Evolutionary conservation across 371 early-diverging fungal genomes (phyloP).

Genomic region (Mucor velutinosus): DNA sequence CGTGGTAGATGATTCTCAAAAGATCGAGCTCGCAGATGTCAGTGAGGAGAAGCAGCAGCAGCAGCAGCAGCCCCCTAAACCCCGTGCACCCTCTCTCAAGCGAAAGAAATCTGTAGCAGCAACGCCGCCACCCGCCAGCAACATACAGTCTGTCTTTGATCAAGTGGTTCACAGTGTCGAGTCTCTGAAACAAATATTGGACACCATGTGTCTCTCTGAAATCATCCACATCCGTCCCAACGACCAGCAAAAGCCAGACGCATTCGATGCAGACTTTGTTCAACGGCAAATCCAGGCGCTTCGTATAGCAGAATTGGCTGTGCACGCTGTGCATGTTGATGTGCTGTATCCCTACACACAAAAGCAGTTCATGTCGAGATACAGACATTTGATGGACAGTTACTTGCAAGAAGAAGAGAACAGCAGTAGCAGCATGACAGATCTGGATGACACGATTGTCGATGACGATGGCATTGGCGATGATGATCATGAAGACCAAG

Average conservation of each 20-base stretch:
- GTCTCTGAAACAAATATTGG: slow-evolving; percentile 28
- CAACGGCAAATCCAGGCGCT: slow-evolving; percentile 47
- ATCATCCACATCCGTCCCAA: slow-evolving; percentile 59
- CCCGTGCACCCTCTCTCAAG: neutral
- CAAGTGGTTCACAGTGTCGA: slow-evolving; percentile 30
- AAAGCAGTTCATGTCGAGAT: slow-evolving; percentile 60
- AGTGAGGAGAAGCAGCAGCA: neutral
- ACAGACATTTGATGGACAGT: slow-evolving; percentile 29
- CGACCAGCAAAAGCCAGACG: slow-evolving; percentile 24
- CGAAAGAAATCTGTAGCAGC: neutral
- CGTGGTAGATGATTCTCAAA: neutral
- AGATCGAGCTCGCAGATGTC: neutral
- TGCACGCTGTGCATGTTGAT: slow-evolving; percentile 31
- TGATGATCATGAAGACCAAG: neutral
- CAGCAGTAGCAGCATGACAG: neutral
- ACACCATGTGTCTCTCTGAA: slow-evolving; percentile 66
- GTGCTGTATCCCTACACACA: slow-evolving; percentile 42
- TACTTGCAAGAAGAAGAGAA: neutral
- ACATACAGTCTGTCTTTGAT: slow-evolving; percentile 24
- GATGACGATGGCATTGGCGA: slow-evolving; percentile 5
- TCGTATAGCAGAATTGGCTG: slow-evolving; percentile 39
- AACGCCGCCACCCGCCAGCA: slow-evolving; percentile 12
- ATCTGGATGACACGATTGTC: neutral
- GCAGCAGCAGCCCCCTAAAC: neutral
- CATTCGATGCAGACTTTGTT: slow-evolving; percentile 39